Evolutionary conservation across 2,329 filamentous ascomycete species (phyloP), one percentile per base, ranked within the genome.

Genomic region (Penicillium sp.): DNA sequence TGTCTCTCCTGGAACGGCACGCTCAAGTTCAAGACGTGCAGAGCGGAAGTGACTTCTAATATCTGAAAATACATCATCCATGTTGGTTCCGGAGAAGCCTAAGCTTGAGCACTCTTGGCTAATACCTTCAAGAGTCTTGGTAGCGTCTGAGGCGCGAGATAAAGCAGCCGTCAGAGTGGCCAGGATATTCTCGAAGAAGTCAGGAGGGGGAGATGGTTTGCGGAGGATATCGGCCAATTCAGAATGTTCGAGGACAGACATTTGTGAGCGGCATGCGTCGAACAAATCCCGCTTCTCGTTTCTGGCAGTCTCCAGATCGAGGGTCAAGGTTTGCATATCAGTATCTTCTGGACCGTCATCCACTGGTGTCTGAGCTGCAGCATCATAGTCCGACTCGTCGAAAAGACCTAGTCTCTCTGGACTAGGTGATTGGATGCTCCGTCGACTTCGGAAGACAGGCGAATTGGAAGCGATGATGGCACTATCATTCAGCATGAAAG

Each of bases 1-100:
- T 19, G 73, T 79, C 58, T 80, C 79, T 8, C 78, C 78, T 7
- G 79, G 78, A 9, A 79, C 57, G 3, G 72, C 62, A 46, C 72
- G 69, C 56, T 81, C 79, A 13, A 81, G 70, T 21, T 76, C 71
- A 19, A 80, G 64, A 27, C 78, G 75, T 31, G 79, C 77, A 31
- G 72, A 61, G 10, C 76, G 74, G 59, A 81, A 79, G 19, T 70
- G 70, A 7, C 63, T 61, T 22, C 71, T 71, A 56, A 80, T 74
- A 42, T 74, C 67, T 5, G 65, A 52, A 22, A 79, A 59, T 21
- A 76, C 68, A 16, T 75, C 72, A 10, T 64, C 56, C 3, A 66
- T 58, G 46, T 62, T 69, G 1, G 55, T 37, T 6, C 72, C 73
- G 1, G 70, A 59, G 49, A 80, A 80, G 2, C 78, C 78, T 24